Percentiles rank a stretch among this genome's conserved stretches.
Evolutionary conservation across 768 basidiomycete genomes (phyloP).

Genomic region (Tricholoma flavovirens): DNA sequence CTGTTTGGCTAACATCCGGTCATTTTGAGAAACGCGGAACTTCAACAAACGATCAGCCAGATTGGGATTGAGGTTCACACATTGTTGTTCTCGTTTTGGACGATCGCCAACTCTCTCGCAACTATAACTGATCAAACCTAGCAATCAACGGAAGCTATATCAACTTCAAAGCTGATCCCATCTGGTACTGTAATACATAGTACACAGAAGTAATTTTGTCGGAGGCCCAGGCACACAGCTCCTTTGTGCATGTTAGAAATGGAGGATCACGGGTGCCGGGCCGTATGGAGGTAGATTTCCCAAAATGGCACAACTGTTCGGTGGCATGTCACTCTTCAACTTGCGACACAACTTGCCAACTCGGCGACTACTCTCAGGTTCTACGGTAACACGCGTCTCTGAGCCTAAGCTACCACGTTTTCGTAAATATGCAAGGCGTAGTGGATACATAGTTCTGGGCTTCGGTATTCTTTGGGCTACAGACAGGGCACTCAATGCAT

Average conservation of each 20-base stretch:
- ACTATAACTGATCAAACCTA: no score
- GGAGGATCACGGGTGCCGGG: no score
- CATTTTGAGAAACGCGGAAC: no score
- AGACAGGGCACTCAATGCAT: conserved; percentile 54
- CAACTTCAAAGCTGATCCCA: neutral
- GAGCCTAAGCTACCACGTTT: conserved; percentile 1
- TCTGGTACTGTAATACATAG: no score
- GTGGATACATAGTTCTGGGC: conserved; percentile 32
- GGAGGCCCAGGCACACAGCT: no score
- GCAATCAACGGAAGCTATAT: no score
- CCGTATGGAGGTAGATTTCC: no score
- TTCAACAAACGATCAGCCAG: neutral
- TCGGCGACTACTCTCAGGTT: neutral
- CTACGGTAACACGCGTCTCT: neutral
- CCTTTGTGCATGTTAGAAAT: neutral
- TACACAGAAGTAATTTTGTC: no score
- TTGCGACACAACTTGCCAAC: neutral
- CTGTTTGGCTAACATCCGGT: neutral
- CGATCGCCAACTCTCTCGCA: no score
- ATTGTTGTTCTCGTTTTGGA: neutral
- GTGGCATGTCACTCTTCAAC: neutral
- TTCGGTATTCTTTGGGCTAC: conserved; percentile 35
- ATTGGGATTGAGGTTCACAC: neutral
- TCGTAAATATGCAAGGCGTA: conserved; percentile 22
- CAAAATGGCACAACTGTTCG: no score